Base-by-base conservation (phyloP, 352 stramenopile genomes). In the Plasmopara halstedii region DNA sequence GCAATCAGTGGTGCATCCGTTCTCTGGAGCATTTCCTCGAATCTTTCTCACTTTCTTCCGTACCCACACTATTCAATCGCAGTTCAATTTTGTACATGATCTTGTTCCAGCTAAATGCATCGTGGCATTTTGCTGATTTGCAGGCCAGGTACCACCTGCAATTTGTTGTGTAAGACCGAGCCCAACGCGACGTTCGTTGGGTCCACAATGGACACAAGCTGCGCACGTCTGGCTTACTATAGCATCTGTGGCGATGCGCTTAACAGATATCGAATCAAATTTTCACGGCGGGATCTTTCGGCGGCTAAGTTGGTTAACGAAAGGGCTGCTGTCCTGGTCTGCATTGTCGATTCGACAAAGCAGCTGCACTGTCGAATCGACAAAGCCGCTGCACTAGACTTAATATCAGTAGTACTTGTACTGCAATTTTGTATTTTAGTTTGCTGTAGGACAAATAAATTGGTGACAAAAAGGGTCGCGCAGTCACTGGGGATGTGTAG, bases 291-390 rank as follows among this genome's bases (percentile, higher is more conserved):
- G 27, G 27, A 9, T 14, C 27, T 51, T 31, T 36, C 34, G 42
- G 44, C 25, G 25, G 34, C 34, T 34, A 38, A 17, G 32, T n/a
- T 20, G 31, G 14, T 44, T 8, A 22, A 45, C 40, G 32, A 35
- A 47, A 43, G 37, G 23, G 31, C 42, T 31, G 9, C 35, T 36
- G 38, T 36, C 15, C 4, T 26, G 34, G 0, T 42, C 13, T 13
- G 36, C 32, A 53, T 53, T 54, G 44, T 49, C 44, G 38, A 54
- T 11, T 29, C 25, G 25, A 29, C 25, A 29, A 11, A 29, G 25
- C 25, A 29, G 25, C 25, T n/a, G n/a, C n/a, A n/a, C n/a, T n/a
- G n/a, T n/a, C n/a, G n/a, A n/a, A 45, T 56, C 33, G 40, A 37
- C 40, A 27, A 11, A 19, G 29, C 31, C 39, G 25, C 43, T 44